Percentiles rank a stretch among this genome's conserved stretches.
phyloP scores from a whole-genome alignment of 2,329 filamentous ascomycete genomes.

The Cytospora mali region DNA sequence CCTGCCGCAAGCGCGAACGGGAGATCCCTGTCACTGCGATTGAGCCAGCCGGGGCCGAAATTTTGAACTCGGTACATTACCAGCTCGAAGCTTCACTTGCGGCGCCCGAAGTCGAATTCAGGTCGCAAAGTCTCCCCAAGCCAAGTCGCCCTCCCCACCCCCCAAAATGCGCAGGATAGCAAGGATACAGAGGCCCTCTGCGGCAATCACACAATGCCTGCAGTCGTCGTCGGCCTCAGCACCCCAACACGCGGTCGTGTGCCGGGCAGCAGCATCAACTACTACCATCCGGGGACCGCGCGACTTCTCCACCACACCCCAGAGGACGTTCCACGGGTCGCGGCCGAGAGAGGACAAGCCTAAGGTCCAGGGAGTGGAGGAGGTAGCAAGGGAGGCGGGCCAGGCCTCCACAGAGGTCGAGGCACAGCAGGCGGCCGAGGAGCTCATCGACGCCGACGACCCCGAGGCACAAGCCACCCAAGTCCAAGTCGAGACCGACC shows the following conservation, averaged over 20 bases:
- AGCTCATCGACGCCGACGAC: slow-evolving; percentile 18
- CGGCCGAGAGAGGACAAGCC: slow-evolving; percentile 3
- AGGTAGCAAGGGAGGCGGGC: not conserved
- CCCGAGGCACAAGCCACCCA: not conserved
- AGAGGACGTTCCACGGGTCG: slow-evolving; percentile 4
- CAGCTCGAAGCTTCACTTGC: not conserved
- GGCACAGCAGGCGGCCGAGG: slow-evolving; percentile 1
- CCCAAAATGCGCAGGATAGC: slow-evolving; percentile 27
- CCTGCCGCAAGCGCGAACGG: slow-evolving; percentile 5
- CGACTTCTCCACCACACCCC: slow-evolving; percentile 27
- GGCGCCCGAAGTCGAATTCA: slow-evolving; percentile 3
- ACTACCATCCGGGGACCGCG: slow-evolving; percentile 6
- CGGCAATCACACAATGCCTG: slow-evolving; percentile 21
- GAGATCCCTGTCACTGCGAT: slow-evolving; percentile 11
- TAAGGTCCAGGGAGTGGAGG: not conserved
- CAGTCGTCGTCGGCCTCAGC: slow-evolving; percentile 13
- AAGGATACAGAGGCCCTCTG: slow-evolving; percentile 24
- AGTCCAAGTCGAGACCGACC: slow-evolving; percentile 28
- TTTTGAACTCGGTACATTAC: slow-evolving; percentile 20
- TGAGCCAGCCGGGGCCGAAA: slow-evolving; percentile 8
- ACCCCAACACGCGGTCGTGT: slow-evolving; percentile 12
- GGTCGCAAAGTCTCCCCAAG: not conserved
- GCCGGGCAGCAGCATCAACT: slow-evolving; percentile 18
- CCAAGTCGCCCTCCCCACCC: too few relatives aligned
- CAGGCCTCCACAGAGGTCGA: not conserved